These are phyloP conservation scores for Leishmania guyanensis DNA, from an alignment of 208 protist genomes.

Conservation along the genomic window DNA sequence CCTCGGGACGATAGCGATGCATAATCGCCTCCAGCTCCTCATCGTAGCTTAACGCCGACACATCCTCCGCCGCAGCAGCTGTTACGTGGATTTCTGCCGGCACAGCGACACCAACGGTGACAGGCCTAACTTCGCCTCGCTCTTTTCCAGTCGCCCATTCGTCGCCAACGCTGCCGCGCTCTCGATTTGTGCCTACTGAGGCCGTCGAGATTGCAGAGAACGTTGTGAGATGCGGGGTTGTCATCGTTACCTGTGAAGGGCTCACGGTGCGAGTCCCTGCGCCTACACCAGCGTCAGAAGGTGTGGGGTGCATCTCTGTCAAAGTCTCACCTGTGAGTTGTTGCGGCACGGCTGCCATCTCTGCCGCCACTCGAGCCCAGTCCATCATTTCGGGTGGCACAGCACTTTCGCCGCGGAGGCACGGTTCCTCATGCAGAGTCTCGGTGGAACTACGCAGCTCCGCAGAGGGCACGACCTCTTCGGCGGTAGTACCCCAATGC, in stretches of 20 bases:
- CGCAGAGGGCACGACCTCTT: background rate
- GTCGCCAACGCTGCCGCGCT: background rate
- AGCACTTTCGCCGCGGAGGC: background rate
- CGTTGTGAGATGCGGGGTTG: background rate
- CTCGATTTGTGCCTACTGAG: background rate
- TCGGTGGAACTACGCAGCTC: background rate
- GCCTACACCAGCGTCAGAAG: background rate
- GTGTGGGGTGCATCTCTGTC: background rate
- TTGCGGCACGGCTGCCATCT: background rate
- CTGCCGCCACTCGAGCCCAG: background rate
- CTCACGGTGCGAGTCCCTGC: background rate
- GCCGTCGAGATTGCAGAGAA: background rate
- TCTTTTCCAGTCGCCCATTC: background rate
- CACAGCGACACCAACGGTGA: background rate
- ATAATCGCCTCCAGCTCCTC: conserved; percentile 25
- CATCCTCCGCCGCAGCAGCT: background rate
- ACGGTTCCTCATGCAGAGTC: background rate
- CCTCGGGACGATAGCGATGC: conserved; percentile 20
- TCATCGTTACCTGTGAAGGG: background rate
- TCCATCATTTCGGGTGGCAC: background rate
- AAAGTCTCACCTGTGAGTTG: background rate
- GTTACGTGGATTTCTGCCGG: background rate
- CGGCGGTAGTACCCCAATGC: background rate
- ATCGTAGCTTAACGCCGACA: background rate
- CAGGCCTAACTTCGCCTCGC: background rate